Base-by-base conservation (phyloP, 352 stramenopile species). In the Globisporangium irregulare region DNA sequence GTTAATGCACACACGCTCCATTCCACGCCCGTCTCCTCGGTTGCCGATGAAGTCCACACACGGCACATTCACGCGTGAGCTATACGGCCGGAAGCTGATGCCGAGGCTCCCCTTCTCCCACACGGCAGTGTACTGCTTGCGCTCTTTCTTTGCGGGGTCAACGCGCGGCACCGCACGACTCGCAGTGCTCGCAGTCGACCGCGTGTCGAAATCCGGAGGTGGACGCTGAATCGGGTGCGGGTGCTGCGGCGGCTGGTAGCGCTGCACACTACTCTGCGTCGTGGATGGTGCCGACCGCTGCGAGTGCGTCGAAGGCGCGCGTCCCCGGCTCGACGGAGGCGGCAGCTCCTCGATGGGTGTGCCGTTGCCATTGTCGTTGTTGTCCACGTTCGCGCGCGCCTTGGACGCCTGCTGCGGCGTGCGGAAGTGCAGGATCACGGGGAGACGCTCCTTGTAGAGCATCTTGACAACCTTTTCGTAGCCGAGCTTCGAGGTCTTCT, bases 391-490 rank as follows among this genome's bases (percentile, higher is more conserved):
- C 32, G 66, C 71, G 32, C 67, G 53, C 66, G 1, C 60, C 46
- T 41, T 27, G n/a, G 10, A n/a, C 32, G 38, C 34, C 34, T 32
- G 68, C 53, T 78, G 71, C 29, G 80, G 79, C 56, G 85, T 87
- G 66, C 85, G 85, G 64, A 93, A 91, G 79, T 93, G 85, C 61
- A 93, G 67, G 36, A 91, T 78, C 72, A 93, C 83, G 5, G 85
- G 85, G 41, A 93, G 71, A 5, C 76, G 74, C 71, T 93, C 81
- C 69, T 91, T 89, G 70, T 90, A 93, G n/a, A 93, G 79, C 73
- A 86, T 73, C 20, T 82, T 83, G 59, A 93, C 81, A 24, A 90
- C 85, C 68, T 91, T 90, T 57, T 90, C 82, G 73, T 91, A 93
- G n/a, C 82, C 83, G 53, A 91, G 67, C 32, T 83, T 85, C 63